These are phyloP conservation scores for Papiliotrema terrestris DNA, from an alignment of 1,284 basidiomycete species.

Conservation along the genomic window DNA sequence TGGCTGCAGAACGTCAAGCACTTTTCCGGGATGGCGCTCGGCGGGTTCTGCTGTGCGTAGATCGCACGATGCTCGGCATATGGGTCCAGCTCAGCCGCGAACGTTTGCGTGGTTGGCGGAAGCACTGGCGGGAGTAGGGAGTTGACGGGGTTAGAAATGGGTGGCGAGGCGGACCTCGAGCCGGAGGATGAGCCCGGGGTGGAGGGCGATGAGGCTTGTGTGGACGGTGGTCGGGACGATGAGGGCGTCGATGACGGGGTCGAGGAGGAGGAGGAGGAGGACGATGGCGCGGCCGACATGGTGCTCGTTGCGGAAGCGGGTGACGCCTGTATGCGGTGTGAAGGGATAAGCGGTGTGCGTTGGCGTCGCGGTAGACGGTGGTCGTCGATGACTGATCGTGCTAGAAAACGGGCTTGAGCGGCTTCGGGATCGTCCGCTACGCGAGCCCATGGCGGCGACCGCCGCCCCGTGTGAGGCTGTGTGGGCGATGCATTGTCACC, in stretches of 20 bases:
- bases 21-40: conserved; percentile 29
- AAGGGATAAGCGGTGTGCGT: no score
- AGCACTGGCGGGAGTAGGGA: no score
- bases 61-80: background rate
- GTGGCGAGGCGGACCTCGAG: background rate
- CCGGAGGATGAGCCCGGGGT: background rate
- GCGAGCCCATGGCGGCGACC: no score
- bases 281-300: background rate
- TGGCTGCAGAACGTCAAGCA: conserved; percentile 42
- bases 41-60: background rate
- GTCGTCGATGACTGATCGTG: background rate
- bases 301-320: background rate
- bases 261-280: background rate
- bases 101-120: background rate
- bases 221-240: background rate
- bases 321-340: no score
- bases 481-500: no score
- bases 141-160: background rate
- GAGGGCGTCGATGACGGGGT: background rate
- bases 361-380: background rate
- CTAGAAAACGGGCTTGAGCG: no score
- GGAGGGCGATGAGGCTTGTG: background rate
- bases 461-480: no score
- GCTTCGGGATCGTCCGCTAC: no score
- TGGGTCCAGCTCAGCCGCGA: background rate